Percentiles rank a stretch among this genome's conserved stretches.
phyloP scores from a whole-genome alignment of 73 alveolate species.

The Paramecium biaurelia region DNA sequence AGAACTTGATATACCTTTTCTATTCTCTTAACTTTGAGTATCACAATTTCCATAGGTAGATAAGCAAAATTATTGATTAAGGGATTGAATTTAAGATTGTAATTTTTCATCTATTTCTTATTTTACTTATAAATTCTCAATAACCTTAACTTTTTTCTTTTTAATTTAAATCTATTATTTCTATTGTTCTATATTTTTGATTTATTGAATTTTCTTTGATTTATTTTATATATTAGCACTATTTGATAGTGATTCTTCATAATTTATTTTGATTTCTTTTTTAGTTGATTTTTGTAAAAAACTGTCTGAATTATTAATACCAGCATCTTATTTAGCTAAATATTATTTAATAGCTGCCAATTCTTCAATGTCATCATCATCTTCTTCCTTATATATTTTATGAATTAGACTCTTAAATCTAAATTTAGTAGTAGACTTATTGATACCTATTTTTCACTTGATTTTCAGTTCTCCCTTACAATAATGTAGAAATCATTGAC shows the following conservation, averaged over 20 bases:
- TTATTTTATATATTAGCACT: neutral
- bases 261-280: neutral
- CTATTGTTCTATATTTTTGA: neutral
- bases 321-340: neutral
- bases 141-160: neutral
- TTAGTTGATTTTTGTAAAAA: neutral
- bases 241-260: neutral
- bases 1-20: conserved; percentile 14
- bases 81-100: neutral
- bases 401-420: conserved; percentile 49
- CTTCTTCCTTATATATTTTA: conserved; percentile 46
- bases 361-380: conserved; percentile 55
- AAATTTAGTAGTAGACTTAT: neutral
- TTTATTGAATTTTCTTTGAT: neutral
- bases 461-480: conserved; percentile 89
- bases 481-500: conserved; percentile 79
- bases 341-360: neutral
- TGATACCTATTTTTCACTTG: conserved; percentile 82
- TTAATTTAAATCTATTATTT: neutral
- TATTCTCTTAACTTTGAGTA: conserved; percentile 20
- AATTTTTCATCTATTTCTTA: neutral
- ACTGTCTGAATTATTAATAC: neutral
- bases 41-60: conserved; percentile 17
- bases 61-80: neutral
- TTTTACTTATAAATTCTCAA: neutral